Conservation (phyloP, 2,329 filamentous ascomycete species). For the Trichoderma sp. region DNA sequence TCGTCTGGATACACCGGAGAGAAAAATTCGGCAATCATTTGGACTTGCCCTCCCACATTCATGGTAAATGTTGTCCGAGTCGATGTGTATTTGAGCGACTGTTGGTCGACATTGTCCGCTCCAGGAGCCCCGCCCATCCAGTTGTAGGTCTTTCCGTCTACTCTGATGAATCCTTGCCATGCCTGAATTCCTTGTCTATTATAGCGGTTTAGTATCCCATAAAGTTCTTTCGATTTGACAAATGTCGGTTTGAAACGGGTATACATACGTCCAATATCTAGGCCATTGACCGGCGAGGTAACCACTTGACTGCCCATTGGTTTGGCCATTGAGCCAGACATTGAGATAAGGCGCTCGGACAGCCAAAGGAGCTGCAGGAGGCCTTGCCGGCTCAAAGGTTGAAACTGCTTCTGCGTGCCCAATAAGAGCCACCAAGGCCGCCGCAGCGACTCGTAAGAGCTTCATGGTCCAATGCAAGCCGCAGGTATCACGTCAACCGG, state of each 20-base stretch:
- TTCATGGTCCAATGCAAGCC: conserved; percentile 22
- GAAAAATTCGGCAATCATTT: conserved; percentile 67
- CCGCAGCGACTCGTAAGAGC: conserved; percentile 25
- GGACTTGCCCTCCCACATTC: conserved; percentile 58
- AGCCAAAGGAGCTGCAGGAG: conserved; percentile 68
- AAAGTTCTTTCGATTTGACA: background rate
- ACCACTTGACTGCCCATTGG: conserved; percentile 61
- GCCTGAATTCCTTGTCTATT: conserved; percentile 48
- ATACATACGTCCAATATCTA: conserved; percentile 63
- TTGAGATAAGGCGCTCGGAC: conserved; percentile 75
- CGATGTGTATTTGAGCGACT: conserved; percentile 66
- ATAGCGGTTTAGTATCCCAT: conserved; percentile 24
- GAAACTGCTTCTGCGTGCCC: conserved; percentile 38
- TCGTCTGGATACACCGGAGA: conserved; percentile 69
- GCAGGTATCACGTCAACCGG: background rate
- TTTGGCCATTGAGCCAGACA: conserved; percentile 64
- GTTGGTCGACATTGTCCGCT: conserved; percentile 55
- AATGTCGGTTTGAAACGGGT: background rate
- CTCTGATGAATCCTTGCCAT: conserved; percentile 68
- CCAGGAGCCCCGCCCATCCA: conserved; percentile 64
- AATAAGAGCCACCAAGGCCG: conserved; percentile 23
- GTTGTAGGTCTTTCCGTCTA: conserved; percentile 62
- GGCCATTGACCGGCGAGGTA: conserved; percentile 69
- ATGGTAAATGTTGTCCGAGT: conserved; percentile 70
- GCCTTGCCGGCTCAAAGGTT: conserved; percentile 61